These are phyloP conservation scores for Zoysia pacifica DNA, from an alignment of 176 grass and related monocot genomes.

Conservation along the genomic window DNA sequence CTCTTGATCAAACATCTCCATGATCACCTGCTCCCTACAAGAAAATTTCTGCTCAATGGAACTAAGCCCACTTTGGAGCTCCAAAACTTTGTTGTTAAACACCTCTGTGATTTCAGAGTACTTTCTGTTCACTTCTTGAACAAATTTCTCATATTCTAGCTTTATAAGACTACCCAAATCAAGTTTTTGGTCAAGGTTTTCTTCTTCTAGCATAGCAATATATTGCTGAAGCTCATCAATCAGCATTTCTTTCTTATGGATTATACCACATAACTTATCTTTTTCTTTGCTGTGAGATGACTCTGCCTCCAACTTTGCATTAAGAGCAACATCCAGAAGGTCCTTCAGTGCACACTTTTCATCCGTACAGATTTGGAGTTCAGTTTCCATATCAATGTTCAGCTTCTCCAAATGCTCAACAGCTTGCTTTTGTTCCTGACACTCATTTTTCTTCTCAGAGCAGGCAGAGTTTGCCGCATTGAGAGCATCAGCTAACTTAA, in stretches of 20 bases:
- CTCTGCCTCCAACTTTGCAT: constrained; percentile 45
- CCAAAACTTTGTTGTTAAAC: constrained; percentile 45
- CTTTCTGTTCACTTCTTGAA: constrained; percentile 41
- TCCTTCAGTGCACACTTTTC: constrained; percentile 42
- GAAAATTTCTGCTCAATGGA: constrained; percentile 53
- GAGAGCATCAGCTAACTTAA: constrained; percentile 35
- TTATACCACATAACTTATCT: constrained; percentile 41
- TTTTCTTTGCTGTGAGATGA: constrained; percentile 48
- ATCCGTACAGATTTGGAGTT: constrained; percentile 43
- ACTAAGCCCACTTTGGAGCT: constrained; percentile 49
- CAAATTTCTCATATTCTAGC: constrained; percentile 39
- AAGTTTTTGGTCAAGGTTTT: constrained; percentile 47
- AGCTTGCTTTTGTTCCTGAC: constrained; percentile 42
- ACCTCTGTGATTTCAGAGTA: constrained; percentile 51
- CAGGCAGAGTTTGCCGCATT: constrained; percentile 46
- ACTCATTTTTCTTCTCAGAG: constrained; percentile 45
- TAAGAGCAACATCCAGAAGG: constrained; percentile 45
- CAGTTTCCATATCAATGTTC: constrained; percentile 44
- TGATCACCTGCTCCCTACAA: constrained; percentile 43
- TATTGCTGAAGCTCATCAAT: constrained; percentile 55
- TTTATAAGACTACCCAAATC: constrained; percentile 47
- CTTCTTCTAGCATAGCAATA: constrained; percentile 50
- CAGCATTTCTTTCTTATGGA: constrained; percentile 44
- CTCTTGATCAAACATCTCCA: constrained; percentile 60
- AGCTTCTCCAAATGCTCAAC: constrained; percentile 43